Evolutionary conservation across 2,329 filamentous ascomycete genomes (phyloP).

Genomic region (Diplocarpon mali): DNA sequence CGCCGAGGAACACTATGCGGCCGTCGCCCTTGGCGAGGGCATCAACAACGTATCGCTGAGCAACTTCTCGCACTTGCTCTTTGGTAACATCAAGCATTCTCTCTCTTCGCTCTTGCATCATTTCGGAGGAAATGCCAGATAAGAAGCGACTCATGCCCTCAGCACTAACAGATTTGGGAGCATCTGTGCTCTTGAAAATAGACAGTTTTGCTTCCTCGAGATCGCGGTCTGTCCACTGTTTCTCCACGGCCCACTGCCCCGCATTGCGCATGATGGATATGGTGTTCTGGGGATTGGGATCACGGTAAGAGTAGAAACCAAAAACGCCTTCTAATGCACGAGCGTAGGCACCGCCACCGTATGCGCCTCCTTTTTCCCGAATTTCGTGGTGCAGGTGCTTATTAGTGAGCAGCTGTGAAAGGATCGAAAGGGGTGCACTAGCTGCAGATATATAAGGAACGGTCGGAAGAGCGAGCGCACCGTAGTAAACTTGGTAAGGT

Average conservation of each 20-base stretch:
- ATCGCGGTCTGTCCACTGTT: slow-evolving; percentile 71
- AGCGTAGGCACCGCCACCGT: slow-evolving; percentile 82
- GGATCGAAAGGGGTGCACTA: slow-evolving; percentile 73
- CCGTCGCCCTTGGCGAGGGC: slow-evolving; percentile 47
- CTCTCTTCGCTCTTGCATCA: slow-evolving; percentile 77
- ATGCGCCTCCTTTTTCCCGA: slow-evolving; percentile 92
- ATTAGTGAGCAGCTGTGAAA: slow-evolving; percentile 87
- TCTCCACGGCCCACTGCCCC: slow-evolving; percentile 72
- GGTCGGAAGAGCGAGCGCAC: slow-evolving; percentile 70
- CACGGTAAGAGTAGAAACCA: slow-evolving; percentile 92
- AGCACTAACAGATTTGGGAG: slow-evolving; percentile 73
- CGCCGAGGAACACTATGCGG: slow-evolving; percentile 65
- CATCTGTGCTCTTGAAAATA: slow-evolving; percentile 86
- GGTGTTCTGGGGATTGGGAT: slow-evolving; percentile 87
- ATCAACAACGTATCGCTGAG: slow-evolving; percentile 71
- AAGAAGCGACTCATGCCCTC: slow-evolving; percentile 84
- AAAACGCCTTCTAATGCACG: slow-evolving; percentile 74
- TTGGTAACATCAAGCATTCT: slow-evolving; percentile 76
- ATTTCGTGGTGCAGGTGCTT: slow-evolving; percentile 97
- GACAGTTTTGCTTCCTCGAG: slow-evolving; percentile 93
- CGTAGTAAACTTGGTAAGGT: slow-evolving; percentile 96
- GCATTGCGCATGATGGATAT: slow-evolving; percentile 74
- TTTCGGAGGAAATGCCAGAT: slow-evolving; percentile 73
- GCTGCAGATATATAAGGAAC: slow-evolving; percentile 68
- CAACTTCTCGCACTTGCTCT: slow-evolving; percentile 68